phyloP scores from a whole-genome alignment of 192 early-diverging fungal genomes.

The Dimargaris xerosporica region DNA sequence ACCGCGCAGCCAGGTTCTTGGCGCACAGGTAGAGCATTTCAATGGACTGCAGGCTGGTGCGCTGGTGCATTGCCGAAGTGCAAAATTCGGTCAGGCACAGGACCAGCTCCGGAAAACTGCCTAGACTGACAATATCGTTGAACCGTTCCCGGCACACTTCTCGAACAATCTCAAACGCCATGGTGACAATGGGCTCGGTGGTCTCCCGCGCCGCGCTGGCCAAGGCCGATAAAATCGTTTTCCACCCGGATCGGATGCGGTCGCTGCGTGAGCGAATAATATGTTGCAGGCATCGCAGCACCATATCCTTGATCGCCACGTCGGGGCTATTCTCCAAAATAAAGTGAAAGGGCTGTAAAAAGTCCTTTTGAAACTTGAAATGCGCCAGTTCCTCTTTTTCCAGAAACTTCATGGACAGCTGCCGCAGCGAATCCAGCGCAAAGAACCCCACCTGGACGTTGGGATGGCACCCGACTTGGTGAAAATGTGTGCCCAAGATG shows the following conservation, averaged over 20 bases:
- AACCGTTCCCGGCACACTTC: conserved; percentile 44
- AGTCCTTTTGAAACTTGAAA: conserved; percentile 90
- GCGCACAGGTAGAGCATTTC: conserved; percentile 14
- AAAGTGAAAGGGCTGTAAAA: conserved; percentile 74
- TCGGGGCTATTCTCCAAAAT: conserved; percentile 64
- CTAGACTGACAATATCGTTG: conserved; percentile 43
- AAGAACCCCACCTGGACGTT: conserved; percentile 71
- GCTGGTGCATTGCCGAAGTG: conserved; percentile 16
- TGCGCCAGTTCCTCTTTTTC: conserved; percentile 89
- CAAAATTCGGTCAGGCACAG: conserved; percentile 42
- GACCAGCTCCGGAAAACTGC: conserved; percentile 38
- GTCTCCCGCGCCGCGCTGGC: conserved; percentile 46
- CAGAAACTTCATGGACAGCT: conserved; percentile 85
- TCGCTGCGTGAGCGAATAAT: conserved; percentile 53
- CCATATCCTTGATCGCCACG: conserved; percentile 61
- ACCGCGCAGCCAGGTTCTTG: conserved; percentile 10
- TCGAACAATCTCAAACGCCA: conserved; percentile 58
- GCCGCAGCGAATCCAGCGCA: conserved; percentile 81
- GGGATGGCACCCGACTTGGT: conserved; percentile 73
- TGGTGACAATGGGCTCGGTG: conserved; percentile 51
- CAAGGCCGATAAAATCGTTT: conserved; percentile 45
- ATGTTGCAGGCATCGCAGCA: conserved; percentile 58
- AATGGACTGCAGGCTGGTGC: conserved; percentile 33
- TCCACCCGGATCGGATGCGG: conserved; percentile 74
- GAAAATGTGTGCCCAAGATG: conserved; percentile 68